A percentile compares a stretch with the other conserved stretches of the same genome.
Conservation (phyloP, 805 yeast genomes). For the Metschnikowia aberdeeniae region DNA sequence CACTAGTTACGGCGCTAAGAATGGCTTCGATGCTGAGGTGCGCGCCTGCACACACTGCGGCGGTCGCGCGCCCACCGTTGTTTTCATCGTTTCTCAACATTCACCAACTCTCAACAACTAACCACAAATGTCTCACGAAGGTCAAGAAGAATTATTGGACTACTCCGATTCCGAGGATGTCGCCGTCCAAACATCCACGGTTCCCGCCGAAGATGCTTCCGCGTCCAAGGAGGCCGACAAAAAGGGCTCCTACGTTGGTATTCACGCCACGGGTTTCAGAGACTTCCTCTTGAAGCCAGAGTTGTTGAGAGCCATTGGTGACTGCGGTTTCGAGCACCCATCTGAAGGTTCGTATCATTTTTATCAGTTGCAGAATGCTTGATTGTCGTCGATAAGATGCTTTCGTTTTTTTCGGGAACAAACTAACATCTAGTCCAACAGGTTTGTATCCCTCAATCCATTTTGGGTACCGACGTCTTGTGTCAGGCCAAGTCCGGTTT, state of each 20-base stretch:
- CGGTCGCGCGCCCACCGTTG: slow-evolving; percentile 5
- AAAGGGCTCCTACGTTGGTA: slow-evolving; percentile 97
- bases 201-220: slow-evolving; percentile 48
- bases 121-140: slow-evolving; percentile 77
- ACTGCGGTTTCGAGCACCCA: slow-evolving; percentile 99
- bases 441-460: slow-evolving; percentile 96
- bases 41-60: neutral
- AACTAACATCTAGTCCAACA: slow-evolving; percentile 72
- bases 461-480: slow-evolving; percentile 93
- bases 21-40: neutral
- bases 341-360: slow-evolving; percentile 80
- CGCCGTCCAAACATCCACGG: slow-evolving; percentile 53
- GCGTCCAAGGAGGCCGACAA: slow-evolving; percentile 65
- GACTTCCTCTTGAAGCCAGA: slow-evolving; percentile 97
- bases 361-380: neutral
- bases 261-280: slow-evolving; percentile 97
- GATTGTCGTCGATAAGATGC: neutral
- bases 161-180: slow-evolving; percentile 98
- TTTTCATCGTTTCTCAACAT: slow-evolving; percentile 5
- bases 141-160: slow-evolving; percentile 98
- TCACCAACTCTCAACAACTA: neutral
- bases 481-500: slow-evolving; percentile 99
- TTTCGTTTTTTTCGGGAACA: neutral
- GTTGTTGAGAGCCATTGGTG: slow-evolving; percentile 93
- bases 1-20: neutral